Conservation (phyloP, 2,329 filamentous ascomycete species). For the Stenocarpella maydis region DNA sequence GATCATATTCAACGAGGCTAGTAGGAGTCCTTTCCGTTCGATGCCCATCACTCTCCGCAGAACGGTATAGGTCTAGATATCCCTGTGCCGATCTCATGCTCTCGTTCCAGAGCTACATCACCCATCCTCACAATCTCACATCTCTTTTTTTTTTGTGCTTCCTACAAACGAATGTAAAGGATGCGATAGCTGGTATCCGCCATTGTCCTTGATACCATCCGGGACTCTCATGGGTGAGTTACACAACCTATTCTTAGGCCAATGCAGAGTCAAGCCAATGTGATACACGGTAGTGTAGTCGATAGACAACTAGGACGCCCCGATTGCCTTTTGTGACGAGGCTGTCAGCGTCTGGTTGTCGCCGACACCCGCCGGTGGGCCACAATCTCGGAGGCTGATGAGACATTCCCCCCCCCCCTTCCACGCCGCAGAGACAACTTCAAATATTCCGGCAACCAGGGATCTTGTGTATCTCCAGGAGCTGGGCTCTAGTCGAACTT, state of each 20-base stretch:
- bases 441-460: slow-evolving; percentile 9
- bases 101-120: slow-evolving; percentile 18
- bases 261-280: slow-evolving; percentile 23
- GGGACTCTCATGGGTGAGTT: slow-evolving; percentile 15
- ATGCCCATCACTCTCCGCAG: slow-evolving; percentile 17
- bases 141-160: not conserved
- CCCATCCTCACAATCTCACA: not conserved
- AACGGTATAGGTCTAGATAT: slow-evolving; percentile 28
- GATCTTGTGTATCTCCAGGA: slow-evolving; percentile 20
- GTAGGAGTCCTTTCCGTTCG: slow-evolving; percentile 14
- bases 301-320: slow-evolving; percentile 6
- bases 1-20: slow-evolving; percentile 17
- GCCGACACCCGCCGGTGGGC: slow-evolving; percentile 20
- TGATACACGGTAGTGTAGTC: slow-evolving; percentile 24
- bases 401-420: slow-evolving; percentile 25
- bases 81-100: slow-evolving; percentile 32
- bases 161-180: not conserved
- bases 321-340: slow-evolving; percentile 15
- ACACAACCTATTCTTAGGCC: slow-evolving; percentile 29
- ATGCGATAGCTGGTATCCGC: slow-evolving; percentile 1
- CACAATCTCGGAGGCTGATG: slow-evolving; percentile 21
- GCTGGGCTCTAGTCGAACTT: slow-evolving; percentile 6
- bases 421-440: slow-evolving; percentile 12
- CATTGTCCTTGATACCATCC: slow-evolving; percentile 10
- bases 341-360: slow-evolving; percentile 20